Evolutionary conservation across 495 filamentous ascomycete genomes (phyloP).

Genomic region (Hyaloscypha finlandica): DNA sequence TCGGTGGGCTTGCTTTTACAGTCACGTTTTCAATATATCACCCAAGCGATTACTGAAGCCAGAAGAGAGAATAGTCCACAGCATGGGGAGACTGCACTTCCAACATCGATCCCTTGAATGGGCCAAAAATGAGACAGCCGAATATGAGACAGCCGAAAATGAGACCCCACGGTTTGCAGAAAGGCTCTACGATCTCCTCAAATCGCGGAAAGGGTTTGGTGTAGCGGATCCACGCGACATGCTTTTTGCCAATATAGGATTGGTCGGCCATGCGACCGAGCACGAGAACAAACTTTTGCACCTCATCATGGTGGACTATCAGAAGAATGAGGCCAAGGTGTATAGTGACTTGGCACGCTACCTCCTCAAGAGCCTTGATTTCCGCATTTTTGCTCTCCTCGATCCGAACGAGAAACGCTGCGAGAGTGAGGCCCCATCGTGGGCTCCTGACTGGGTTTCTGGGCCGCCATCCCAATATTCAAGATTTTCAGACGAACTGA

Average conservation of each 20-base stretch:
- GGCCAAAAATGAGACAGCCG: background rate
- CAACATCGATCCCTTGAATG: background rate
- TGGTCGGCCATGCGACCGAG: background rate
- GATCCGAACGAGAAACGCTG: background rate
- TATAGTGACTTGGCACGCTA: conserved; percentile 5
- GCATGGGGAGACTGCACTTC: background rate
- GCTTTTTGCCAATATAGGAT: background rate
- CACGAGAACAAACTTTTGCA: background rate
- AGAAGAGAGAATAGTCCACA: background rate
- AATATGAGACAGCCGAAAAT: background rate
- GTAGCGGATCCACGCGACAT: conserved; percentile 5
- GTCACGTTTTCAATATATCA: background rate
- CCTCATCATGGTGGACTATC: conserved; percentile 4
- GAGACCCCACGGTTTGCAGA: background rate
- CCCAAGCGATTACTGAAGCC: background rate
- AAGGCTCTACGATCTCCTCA: conserved; percentile 6
- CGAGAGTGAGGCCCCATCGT: background rate
- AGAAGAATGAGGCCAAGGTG: background rate
- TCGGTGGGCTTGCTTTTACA: background rate
- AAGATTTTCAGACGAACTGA: background rate
- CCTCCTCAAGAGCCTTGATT: background rate
- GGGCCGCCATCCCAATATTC: background rate
- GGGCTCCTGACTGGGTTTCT: background rate
- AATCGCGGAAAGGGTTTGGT: conserved; percentile 4
- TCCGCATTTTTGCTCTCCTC: background rate